Evolutionary conservation across 2,329 filamentous ascomycete genomes (phyloP), one percentile per base, ranked within the genome.

Genomic region (Botrytis fragariae): DNA sequence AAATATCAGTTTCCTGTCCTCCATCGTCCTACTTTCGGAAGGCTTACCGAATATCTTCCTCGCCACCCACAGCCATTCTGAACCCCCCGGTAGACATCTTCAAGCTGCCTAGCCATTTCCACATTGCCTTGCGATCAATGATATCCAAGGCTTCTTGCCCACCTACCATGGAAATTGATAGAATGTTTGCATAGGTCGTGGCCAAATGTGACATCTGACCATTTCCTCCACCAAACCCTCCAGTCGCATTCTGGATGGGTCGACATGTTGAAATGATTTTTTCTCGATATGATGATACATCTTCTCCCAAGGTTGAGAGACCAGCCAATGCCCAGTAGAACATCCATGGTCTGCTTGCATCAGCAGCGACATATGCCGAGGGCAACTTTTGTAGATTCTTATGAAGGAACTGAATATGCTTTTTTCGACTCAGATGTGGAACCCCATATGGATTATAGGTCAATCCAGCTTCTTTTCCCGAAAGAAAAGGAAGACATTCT

Each of bases 51-150:
- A 98, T 92, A 82, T 99, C 96, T 83, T 96, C 92, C 84, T 99
- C 96, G 74, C 95, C 96, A 74, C 92, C 93, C 68, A 92, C 84
- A 69, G 91, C 91, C 86, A 99, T 92, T 78, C 91, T 90, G 81
- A 99, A 98, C n/a, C 94, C 94, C 69, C 96, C 96, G 81, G 93
- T 90, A 18, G 88, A 85, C 82, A 97, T 93, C 86, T 98, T 99
- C 81, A 98, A 86, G 57, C 86, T 86, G 76, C 92, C 93, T 29
- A 99, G 87, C 91, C 94, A 99, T 82, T 89, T 91, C 94, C 95
- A 98, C 91, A 98, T 92, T 68, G 90, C 86, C 80, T 90, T 89
- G 75, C 96, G 90, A 83, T 98, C 92, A 74, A 98, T 89, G 72
- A 93, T 84, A 74, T 91, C 87, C 80, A 94, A 93, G 60, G 89